Conservation (phyloP, 139 green algal genomes). For the Astrephomene gubernaculifera region DNA sequence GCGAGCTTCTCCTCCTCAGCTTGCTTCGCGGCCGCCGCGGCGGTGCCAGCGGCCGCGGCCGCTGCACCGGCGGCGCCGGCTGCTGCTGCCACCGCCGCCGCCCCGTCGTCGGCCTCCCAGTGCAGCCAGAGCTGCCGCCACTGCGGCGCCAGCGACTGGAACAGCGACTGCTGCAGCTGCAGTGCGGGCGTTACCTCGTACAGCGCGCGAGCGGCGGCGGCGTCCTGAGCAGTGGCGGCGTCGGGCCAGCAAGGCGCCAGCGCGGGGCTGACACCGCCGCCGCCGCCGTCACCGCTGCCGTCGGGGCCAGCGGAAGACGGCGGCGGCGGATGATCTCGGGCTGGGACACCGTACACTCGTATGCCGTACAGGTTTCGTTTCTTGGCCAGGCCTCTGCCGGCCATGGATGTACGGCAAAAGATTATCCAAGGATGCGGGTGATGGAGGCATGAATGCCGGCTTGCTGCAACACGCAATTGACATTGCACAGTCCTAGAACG, state of each 20-base stretch:
- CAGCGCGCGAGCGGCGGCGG: slow-evolving; percentile 77
- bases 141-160: slow-evolving; percentile 46
- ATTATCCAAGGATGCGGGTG: too few species aligned
- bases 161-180: slow-evolving; percentile 43
- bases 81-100: slow-evolving; percentile 1
- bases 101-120: slow-evolving; percentile 50
- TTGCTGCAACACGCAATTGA: too few species aligned
- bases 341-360: slow-evolving; percentile 22
- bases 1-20: slow-evolving; percentile 52
- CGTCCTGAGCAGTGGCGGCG: slow-evolving; percentile 71
- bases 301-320: too few species aligned
- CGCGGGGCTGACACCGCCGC: background rate
- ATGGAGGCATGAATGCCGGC: too few species aligned
- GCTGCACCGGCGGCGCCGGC: background rate
- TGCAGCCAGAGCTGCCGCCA: slow-evolving; percentile 70
- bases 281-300: too few species aligned
- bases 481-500: too few species aligned
- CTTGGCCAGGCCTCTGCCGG: slow-evolving; percentile 42
- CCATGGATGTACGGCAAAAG: too few species aligned
- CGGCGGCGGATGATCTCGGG: background rate
- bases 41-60: background rate
- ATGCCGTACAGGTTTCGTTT: slow-evolving; percentile 49
- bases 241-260: background rate
- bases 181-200: slow-evolving; percentile 61
- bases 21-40: background rate